phyloP scores from a whole-genome alignment of 2,329 filamentous ascomycete genomes.

The Sporothrix humicola region DNA sequence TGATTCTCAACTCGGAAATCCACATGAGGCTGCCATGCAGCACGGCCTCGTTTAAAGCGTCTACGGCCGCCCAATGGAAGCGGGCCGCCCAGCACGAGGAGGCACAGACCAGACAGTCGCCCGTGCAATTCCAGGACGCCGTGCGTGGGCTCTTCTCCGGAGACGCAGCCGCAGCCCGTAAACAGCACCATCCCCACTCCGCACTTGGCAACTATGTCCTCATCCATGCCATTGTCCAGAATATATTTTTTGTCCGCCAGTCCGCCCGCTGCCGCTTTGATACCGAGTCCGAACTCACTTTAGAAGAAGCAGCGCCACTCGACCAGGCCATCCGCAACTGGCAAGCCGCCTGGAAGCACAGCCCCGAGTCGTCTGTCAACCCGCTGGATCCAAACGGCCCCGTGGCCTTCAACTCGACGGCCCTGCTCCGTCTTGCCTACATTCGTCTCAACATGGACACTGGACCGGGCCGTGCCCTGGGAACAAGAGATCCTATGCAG shows the following conservation, averaged over 20 bases:
- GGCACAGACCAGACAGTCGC: neutral
- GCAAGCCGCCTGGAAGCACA: slow-evolving; percentile 59
- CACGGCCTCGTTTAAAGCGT: slow-evolving; percentile 61
- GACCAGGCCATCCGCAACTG: slow-evolving; percentile 56
- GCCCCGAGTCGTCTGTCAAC: slow-evolving; percentile 59
- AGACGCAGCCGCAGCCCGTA: neutral
- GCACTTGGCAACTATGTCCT: slow-evolving; percentile 61
- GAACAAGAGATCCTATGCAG: slow-evolving; percentile 53
- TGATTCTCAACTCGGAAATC: slow-evolving; percentile 61
- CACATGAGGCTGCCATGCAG: slow-evolving; percentile 60
- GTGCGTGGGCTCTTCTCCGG: slow-evolving; percentile 44
- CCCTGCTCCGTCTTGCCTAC: slow-evolving; percentile 43
- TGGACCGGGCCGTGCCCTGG: slow-evolving; percentile 53
- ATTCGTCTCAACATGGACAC: slow-evolving; percentile 48
- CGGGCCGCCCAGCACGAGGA: slow-evolving; percentile 41
- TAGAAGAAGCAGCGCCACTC: slow-evolving; percentile 52
- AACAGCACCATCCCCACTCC: slow-evolving; percentile 43
- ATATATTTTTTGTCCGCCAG: slow-evolving; percentile 58
- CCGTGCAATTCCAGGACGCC: slow-evolving; percentile 44
- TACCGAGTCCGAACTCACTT: slow-evolving; percentile 30
- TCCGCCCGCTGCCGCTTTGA: slow-evolving; percentile 29
- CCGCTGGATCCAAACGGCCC: slow-evolving; percentile 59
- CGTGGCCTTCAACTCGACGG: slow-evolving; percentile 56
- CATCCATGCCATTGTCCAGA: slow-evolving; percentile 59
- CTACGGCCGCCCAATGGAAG: slow-evolving; percentile 56